Conservation (phyloP, 2,329 filamentous ascomycete genomes). For the Arthrobotrys sinensis region DNA sequence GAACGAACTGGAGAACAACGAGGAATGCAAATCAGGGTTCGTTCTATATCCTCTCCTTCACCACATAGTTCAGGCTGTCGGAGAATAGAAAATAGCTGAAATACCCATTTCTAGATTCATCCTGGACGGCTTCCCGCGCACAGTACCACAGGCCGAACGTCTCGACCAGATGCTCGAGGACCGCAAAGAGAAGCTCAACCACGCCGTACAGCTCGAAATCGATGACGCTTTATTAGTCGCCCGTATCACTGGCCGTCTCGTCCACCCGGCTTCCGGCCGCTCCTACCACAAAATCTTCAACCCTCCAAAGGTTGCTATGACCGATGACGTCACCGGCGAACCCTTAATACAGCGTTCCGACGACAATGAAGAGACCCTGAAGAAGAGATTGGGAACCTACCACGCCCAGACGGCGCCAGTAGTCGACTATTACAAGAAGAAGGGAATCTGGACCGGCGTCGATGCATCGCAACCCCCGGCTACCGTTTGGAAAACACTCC, state of each 20-base stretch:
- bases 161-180: slow-evolving; percentile 90
- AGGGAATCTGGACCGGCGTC: slow-evolving; percentile 94
- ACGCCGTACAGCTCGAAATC: slow-evolving; percentile 96
- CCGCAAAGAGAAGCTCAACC: slow-evolving; percentile 87
- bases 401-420: slow-evolving; percentile 94
- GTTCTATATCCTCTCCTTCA: slow-evolving; percentile 65
- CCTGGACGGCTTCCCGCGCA: slow-evolving; percentile 97
- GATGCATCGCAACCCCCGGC: slow-evolving; percentile 97
- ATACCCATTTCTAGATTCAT: slow-evolving; percentile 78
- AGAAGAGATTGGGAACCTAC: slow-evolving; percentile 94
- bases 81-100: slow-evolving; percentile 21
- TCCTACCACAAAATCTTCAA: slow-evolving; percentile 99
- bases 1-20: slow-evolving; percentile 92
- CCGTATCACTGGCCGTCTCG: slow-evolving; percentile 93
- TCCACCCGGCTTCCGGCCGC: slow-evolving; percentile 95
- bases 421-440: slow-evolving; percentile 96
- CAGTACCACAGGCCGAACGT: slow-evolving; percentile 93
- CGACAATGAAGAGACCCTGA: slow-evolving; percentile 95
- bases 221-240: slow-evolving; percentile 93
- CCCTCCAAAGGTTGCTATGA: slow-evolving; percentile 94
- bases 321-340: slow-evolving; percentile 96
- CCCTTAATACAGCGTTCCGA: slow-evolving; percentile 95
- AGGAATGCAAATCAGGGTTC: slow-evolving; percentile 96
- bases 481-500: slow-evolving; percentile 93
- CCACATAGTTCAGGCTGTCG: not conserved